phyloP scores from a whole-genome alignment of 768 basidiomycete species.

The Mycena capillaripes region DNA sequence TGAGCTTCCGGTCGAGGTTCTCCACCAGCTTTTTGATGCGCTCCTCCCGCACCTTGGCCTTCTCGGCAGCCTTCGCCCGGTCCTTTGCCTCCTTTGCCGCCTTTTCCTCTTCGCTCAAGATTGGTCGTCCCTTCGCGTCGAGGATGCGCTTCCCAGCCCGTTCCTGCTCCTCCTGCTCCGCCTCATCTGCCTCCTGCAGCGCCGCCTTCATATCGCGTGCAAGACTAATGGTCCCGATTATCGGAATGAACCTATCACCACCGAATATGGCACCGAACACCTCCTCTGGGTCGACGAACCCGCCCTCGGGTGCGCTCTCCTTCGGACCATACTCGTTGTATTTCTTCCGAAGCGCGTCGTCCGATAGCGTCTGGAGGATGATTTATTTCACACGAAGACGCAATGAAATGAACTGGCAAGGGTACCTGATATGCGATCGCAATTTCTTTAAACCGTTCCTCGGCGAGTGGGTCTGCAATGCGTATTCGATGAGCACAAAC shows the following conservation, averaged over 20 bases:
- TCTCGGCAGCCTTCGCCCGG: constrained; percentile 78
- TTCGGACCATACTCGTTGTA: constrained; percentile 94
- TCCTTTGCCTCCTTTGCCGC: constrained; percentile 82
- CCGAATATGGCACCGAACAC: constrained; percentile 90
- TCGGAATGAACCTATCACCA: constrained; percentile 86
- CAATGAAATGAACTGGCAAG: background rate
- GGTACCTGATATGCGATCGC: constrained; percentile 80
- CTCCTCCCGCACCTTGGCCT: constrained; percentile 83
- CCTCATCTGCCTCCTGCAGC: constrained; percentile 88
- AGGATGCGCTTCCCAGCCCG: constrained; percentile 67
- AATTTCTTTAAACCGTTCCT: constrained; percentile 92
- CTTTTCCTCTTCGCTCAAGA: constrained; percentile 78
- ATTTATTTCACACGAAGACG: background rate
- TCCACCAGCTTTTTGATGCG: constrained; percentile 83
- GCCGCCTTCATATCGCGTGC: constrained; percentile 95
- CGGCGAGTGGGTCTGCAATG: constrained; percentile 72
- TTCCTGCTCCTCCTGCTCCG: constrained; percentile 64
- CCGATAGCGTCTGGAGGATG: constrained; percentile 74
- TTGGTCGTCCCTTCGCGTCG: constrained; percentile 66
- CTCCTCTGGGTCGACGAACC: constrained; percentile 89
- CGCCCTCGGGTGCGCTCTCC: constrained; percentile 87
- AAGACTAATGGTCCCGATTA: constrained; percentile 91
- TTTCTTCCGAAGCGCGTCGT: constrained; percentile 79
- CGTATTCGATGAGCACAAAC: background rate
- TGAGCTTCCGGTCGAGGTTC: constrained; percentile 84